Percentiles rank a stretch among this genome's conserved stretches.
These are phyloP conservation scores for Yamadazyma akitaensis DNA, from an alignment of 805 yeast species.

Conservation along the genomic window DNA sequence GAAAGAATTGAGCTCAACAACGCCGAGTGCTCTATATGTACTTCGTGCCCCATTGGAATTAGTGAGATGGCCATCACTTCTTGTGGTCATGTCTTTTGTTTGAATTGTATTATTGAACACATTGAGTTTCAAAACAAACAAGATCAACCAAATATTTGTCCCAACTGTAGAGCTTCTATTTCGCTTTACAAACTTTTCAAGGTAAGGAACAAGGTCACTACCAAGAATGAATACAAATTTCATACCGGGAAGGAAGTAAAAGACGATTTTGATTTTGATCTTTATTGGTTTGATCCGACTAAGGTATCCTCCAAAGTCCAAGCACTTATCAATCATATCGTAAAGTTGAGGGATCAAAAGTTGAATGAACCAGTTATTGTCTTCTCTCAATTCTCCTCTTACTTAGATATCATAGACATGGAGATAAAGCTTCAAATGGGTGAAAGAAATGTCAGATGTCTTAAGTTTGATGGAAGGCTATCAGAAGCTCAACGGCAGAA, in stretches of 20 bases:
- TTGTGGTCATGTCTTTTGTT: slow-evolving; percentile 81
- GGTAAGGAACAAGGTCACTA: slow-evolving; percentile 26
- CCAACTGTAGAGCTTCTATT: slow-evolving; percentile 65
- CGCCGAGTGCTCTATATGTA: slow-evolving; percentile 83
- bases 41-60: slow-evolving; percentile 57
- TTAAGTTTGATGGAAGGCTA: slow-evolving; percentile 82
- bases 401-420: slow-evolving; percentile 66
- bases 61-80: slow-evolving; percentile 59
- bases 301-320: slow-evolving; percentile 69
- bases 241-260: slow-evolving; percentile 25
- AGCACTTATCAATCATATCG: slow-evolving; percentile 61
- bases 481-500: slow-evolving; percentile 60
- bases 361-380: slow-evolving; percentile 77
- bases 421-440: slow-evolving; percentile 46
- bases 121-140: slow-evolving; percentile 61
- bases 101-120: slow-evolving; percentile 69
- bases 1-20: slow-evolving; percentile 22
- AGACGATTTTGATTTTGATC: slow-evolving; percentile 27
- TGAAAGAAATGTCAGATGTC: slow-evolving; percentile 44
- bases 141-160: slow-evolving; percentile 55
- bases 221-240: slow-evolving; percentile 25
- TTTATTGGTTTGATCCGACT: slow-evolving; percentile 46
- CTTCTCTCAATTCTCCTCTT: slow-evolving; percentile 87
- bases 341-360: slow-evolving; percentile 48
- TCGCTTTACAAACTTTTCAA: slow-evolving; percentile 48